These are phyloP conservation scores for Singerocomus rubriflavus DNA, from an alignment of 1,284 basidiomycete genomes.

Conservation along the genomic window DNA sequence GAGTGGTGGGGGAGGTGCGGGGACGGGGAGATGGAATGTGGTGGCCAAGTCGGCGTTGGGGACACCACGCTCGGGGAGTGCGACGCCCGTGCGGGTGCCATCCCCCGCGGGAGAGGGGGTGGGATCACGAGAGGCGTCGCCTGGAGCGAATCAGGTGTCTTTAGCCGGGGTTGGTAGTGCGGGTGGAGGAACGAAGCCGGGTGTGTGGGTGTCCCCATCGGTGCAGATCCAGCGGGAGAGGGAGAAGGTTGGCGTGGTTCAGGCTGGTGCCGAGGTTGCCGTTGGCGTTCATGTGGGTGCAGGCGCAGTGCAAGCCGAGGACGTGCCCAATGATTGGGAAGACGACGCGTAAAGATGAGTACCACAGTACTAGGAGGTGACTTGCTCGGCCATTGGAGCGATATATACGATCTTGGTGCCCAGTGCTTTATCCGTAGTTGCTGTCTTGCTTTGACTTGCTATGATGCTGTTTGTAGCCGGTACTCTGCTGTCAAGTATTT, in stretches of 20 bases:
- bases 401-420: too few species aligned
- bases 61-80: conserved; percentile 12
- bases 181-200: background rate
- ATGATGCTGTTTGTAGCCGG: too few species aligned
- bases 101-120: conserved; percentile 16
- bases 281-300: background rate
- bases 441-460: too few species aligned
- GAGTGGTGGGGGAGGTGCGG: background rate
- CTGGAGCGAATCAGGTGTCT: conserved; percentile 1
- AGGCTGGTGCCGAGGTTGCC: background rate
- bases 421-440: too few species aligned
- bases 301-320: conserved; percentile 9
- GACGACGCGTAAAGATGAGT: conserved; percentile 37
- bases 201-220: conserved; percentile 24
- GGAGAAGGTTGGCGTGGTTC: conserved; percentile 1
- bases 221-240: conserved; percentile 18
- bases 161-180: background rate
- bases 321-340: conserved; percentile 54
- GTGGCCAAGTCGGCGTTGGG: conserved; percentile 21
- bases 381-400: too few species aligned
- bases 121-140: conserved; percentile 10
- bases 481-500: too few species aligned
- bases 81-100: conserved; percentile 21
- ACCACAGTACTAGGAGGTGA: too few species aligned
- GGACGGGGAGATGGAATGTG: conserved; percentile 16